Base-by-base conservation (phyloP, 176 grass and related monocot species). In the Ensete glaucum region DNA sequence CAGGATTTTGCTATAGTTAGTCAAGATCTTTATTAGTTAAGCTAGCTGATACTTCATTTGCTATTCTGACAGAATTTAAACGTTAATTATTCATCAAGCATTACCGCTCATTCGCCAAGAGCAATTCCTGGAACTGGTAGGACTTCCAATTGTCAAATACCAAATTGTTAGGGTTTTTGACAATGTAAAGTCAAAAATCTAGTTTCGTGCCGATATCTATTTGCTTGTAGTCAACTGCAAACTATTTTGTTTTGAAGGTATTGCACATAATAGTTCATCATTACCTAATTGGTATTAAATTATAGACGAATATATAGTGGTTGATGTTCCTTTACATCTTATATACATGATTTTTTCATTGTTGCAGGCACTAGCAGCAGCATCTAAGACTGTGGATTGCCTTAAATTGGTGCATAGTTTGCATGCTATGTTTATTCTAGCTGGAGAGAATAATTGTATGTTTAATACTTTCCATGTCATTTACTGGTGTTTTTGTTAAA, bases 311-410 rank as follows among this genome's bases (percentile, higher is more conserved):
- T 34, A 34, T 43, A 14, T 67, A 6, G 24, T 67, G 26, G 24
- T 67, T 34, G 25, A 34, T 67, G 25, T 16, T 22, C 26, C 34
- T 67, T 67, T 16, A 34, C 25, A 60, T 67, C 13, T 67, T 16
- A 12, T 43, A 67, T 2, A 67, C 11, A 26, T 43, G 1, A 1
- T 26, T 81, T 88, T 76, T 34, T 82, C 60, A 52, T 76, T 71
- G 53, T 70, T 83, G 78, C 79, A 93, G 94, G 94, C 94, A 77
- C 75, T 98, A 73, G 94, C 90, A 74, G 90, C 94, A 83, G 88
- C 94, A 85, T 91, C 90, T 50, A 98, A 98, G 81, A 98, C 94
- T 21, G 90, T 98, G 29, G 94, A 91, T 86, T 98, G 90, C 79
- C 81, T 98, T 71, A 98, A 98, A 82, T 48, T 84, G 63, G 87